Evolutionary conservation across 352 stramenopile genomes (phyloP).

Genomic region (Phytopythium sindhum): DNA sequence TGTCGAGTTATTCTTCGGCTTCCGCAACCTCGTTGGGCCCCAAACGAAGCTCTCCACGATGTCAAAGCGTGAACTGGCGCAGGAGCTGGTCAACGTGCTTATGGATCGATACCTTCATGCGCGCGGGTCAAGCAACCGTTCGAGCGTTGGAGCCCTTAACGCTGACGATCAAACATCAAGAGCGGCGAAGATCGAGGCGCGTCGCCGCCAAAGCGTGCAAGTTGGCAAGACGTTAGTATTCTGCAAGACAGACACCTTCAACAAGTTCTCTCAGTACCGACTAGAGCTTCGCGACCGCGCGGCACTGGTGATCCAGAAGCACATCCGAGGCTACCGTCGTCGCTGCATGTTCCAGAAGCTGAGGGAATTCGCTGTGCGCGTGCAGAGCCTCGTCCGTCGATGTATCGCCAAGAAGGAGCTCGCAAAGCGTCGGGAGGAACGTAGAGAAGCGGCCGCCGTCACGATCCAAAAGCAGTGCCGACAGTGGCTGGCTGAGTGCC

Average conservation of each 20-base stretch:
- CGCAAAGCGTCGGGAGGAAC: constrained; percentile 22
- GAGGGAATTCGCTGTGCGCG: constrained; percentile 23
- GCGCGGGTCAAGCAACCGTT: constrained; percentile 11
- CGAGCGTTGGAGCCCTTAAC: neutral
- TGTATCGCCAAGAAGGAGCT: constrained; percentile 37
- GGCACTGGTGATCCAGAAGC: constrained; percentile 39
- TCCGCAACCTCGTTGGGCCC: constrained; percentile 32
- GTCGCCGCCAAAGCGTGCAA: constrained; percentile 39
- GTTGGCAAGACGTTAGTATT: constrained; percentile 64
- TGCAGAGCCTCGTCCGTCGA: constrained; percentile 44
- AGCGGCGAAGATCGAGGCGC: neutral
- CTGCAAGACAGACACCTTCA: constrained; percentile 57
- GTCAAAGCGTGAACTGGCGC: constrained; percentile 27
- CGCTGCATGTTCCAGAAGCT: constrained; percentile 37
- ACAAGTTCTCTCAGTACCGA: constrained; percentile 46
- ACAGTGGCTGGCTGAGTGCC: constrained; percentile 25
- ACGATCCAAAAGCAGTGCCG: constrained; percentile 27
- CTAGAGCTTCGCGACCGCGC: constrained; percentile 30
- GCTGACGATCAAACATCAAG: neutral
- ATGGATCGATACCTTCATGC: constrained; percentile 33
- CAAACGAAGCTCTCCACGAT: constrained; percentile 17
- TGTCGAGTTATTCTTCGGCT: constrained; percentile 67
- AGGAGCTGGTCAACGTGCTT: constrained; percentile 27
- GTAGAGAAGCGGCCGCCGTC: constrained; percentile 26
- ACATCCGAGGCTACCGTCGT: constrained; percentile 39